phyloP scores from a whole-genome alignment of 129 eudicot species.

The Flaveria robusta region DNA sequence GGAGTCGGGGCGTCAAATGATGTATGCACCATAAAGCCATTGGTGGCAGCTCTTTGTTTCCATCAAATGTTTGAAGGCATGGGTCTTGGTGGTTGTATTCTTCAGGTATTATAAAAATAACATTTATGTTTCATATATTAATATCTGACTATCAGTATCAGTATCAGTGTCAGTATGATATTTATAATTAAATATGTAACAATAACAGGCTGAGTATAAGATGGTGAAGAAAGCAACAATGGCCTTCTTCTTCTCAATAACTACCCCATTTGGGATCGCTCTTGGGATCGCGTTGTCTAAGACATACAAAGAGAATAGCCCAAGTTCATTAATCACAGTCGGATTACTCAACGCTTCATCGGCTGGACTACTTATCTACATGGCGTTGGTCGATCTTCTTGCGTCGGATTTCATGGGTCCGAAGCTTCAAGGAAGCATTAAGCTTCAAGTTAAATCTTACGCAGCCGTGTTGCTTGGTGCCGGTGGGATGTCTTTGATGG shows the following conservation, averaged over 20 bases:
- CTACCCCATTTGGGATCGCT: constrained; percentile 10
- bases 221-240: constrained; percentile 8
- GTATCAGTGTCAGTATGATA: not conserved
- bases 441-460: constrained; percentile 15
- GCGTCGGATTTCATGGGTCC: constrained; percentile 22
- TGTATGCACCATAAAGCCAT: constrained; percentile 20
- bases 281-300: constrained; percentile 14
- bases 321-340: constrained; percentile 9
- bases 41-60: constrained; percentile 23
- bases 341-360: constrained; percentile 25
- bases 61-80: constrained; percentile 27
- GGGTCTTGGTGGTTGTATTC: constrained; percentile 28
- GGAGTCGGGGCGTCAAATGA: constrained; percentile 27
- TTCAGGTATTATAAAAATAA: constrained; percentile 14
- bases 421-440: constrained; percentile 24
- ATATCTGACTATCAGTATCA: not conserved
- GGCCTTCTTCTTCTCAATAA: constrained; percentile 14
- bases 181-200: not conserved
- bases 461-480: constrained; percentile 16
- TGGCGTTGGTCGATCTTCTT: constrained; percentile 20
- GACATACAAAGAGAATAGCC: constrained; percentile 25
- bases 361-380: constrained; percentile 18
- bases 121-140: too few species aligned
- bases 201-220: constrained; percentile 20
- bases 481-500: constrained; percentile 25